Percentiles rank a stretch among this genome's conserved stretches.
Conservation (phyloP, 331 rosid species). For the Phaseolus coccineus region DNA sequence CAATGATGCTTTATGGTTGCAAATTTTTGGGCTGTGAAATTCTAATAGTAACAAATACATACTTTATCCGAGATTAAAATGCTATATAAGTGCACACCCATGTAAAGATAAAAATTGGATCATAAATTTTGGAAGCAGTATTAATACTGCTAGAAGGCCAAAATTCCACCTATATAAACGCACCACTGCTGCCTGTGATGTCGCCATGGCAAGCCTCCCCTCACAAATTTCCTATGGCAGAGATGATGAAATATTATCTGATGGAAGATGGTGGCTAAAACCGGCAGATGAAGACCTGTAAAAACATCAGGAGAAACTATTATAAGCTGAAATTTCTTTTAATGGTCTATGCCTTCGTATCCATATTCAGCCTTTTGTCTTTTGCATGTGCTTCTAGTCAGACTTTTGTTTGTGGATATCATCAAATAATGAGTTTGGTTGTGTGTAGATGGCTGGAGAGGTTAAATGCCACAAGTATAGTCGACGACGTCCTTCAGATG, state of each 20-base stretch:
- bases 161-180: not conserved
- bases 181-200: not conserved
- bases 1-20: not conserved
- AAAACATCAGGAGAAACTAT: not conserved
- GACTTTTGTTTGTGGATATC: conserved; percentile 2
- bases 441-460: conserved; percentile 83
- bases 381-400: not conserved
- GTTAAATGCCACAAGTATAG: conserved; percentile 84
- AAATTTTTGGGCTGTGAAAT: not conserved
- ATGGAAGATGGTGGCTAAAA: conserved; percentile 14
- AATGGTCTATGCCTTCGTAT: not conserved
- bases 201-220: not conserved
- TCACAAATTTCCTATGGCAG: not conserved
- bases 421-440: conserved; percentile 42
- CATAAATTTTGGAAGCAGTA: not conserved
- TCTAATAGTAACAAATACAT: not conserved
- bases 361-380: not conserved
- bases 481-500: conserved; percentile 73
- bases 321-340: not conserved
- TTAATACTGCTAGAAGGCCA: not conserved
- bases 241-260: not conserved
- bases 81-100: not conserved
- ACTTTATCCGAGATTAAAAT: not conserved
- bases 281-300: not conserved
- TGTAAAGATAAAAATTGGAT: not conserved